Conservation (phyloP, 1,139 yeast species). For the Nakaseomyces glabratus region DNA sequence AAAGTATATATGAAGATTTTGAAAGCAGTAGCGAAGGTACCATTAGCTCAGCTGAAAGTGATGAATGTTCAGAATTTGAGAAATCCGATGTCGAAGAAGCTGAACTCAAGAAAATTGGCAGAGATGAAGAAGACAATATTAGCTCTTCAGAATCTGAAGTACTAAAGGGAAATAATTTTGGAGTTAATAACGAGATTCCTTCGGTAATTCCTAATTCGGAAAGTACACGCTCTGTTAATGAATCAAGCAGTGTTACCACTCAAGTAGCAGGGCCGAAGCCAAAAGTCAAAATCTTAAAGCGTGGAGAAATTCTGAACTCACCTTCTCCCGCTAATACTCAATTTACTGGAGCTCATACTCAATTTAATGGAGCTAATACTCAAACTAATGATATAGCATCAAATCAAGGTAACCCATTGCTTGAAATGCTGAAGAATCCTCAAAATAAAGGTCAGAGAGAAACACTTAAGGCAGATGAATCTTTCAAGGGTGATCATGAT, state of each 20-base stretch:
- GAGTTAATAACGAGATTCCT: conserved; percentile 31
- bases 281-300: conserved; percentile 26
- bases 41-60: conserved; percentile 13
- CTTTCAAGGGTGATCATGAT: too few relatives aligned
- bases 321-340: neutral
- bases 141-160: conserved; percentile 8
- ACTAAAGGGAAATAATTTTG: conserved; percentile 11
- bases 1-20: conserved; percentile 4
- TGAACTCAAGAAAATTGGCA: conserved; percentile 1
- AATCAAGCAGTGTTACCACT: conserved; percentile 3
- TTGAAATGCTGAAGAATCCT: conserved; percentile 10
- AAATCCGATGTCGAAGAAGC: conserved; percentile 4
- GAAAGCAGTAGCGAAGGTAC: conserved; percentile 8
- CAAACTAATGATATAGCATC: neutral
- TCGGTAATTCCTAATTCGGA: conserved; percentile 31
- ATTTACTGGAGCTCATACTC: conserved; percentile 10
- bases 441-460: neutral
- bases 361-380: neutral
- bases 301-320: conserved; percentile 23
- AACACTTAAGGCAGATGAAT: too few relatives aligned
- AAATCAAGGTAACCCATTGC: conserved; percentile 6
- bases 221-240: conserved; percentile 10
- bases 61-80: conserved; percentile 11
- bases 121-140: conserved; percentile 3
- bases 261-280: conserved; percentile 14